Percentiles rank a stretch among this genome's conserved stretches.
Conservation (phyloP, 371 early-diverging fungal genomes). For the Chytridium lagenaria region DNA sequence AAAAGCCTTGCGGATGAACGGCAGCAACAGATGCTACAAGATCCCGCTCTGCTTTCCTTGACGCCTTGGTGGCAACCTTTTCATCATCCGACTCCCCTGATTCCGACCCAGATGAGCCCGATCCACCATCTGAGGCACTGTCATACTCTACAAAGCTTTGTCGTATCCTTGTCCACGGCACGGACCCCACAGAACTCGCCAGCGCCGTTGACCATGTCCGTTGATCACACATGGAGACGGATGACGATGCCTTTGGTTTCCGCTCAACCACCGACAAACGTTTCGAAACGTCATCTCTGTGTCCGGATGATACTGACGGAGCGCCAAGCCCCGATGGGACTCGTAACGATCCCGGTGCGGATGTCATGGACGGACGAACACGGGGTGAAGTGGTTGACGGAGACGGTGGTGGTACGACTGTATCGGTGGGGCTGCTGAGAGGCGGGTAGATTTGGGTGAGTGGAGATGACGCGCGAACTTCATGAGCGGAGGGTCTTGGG, state of each 20-base stretch:
- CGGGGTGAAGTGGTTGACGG: not conserved
- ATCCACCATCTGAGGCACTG: not conserved
- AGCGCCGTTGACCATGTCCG: conserved; percentile 8
- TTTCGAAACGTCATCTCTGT: not conserved
- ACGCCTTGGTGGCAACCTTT: not conserved
- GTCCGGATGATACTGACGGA: no score
- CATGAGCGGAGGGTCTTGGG: no score
- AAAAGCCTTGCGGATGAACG: not conserved
- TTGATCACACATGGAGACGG: not conserved
- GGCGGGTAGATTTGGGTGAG: not conserved
- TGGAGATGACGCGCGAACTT: not conserved
- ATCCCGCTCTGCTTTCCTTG: not conserved
- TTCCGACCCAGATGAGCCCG: not conserved
- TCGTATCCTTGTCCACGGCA: not conserved
- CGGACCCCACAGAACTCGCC: conserved; percentile 1
- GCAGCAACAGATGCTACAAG: no score
- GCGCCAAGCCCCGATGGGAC: no score
- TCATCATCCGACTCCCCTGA: not conserved
- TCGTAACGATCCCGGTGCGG: not conserved
- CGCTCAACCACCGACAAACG: not conserved
- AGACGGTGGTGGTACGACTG: not conserved
- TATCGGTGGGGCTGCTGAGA: not conserved
- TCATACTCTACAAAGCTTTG: not conserved
- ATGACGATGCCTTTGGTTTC: not conserved
- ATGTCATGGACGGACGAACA: not conserved